A percentile compares a stretch with the other conserved stretches of the same genome.
phyloP scores from a whole-genome alignment of 306 rosid species.

The Geum urbanum region DNA sequence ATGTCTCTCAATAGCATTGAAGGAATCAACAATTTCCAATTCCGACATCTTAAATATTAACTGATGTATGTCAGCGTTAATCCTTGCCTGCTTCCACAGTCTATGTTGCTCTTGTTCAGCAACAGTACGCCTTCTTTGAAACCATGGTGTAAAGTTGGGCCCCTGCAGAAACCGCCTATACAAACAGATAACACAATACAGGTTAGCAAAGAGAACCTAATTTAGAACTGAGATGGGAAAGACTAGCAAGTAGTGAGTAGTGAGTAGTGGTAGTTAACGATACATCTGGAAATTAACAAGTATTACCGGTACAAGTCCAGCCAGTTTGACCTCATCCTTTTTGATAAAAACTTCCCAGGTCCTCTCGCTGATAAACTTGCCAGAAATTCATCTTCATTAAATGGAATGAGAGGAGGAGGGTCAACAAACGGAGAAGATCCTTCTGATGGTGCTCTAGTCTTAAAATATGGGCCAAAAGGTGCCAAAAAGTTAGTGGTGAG shows the following conservation, averaged over 20 bases:
- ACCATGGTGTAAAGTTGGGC: slow-evolving; percentile 85
- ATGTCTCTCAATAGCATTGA: slow-evolving; percentile 69
- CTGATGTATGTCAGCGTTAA: slow-evolving; percentile 55
- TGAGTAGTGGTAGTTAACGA: slow-evolving; percentile 13
- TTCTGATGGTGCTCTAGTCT: slow-evolving; percentile 63
- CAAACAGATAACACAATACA: slow-evolving; percentile 20
- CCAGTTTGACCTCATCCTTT: slow-evolving; percentile 87
- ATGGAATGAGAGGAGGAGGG: slow-evolving; percentile 60
- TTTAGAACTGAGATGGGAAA: background rate
- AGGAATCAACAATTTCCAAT: slow-evolving; percentile 74
- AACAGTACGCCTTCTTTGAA: slow-evolving; percentile 68
- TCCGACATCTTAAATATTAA: slow-evolving; percentile 64
- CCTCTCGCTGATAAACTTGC: slow-evolving; percentile 71
- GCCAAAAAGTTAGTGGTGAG: slow-evolving; percentile 91
- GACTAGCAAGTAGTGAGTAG: slow-evolving; percentile 14
- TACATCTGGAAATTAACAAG: slow-evolving; percentile 7
- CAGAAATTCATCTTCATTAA: slow-evolving; percentile 68
- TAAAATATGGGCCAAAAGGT: slow-evolving; percentile 86
- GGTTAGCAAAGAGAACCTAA: background rate
- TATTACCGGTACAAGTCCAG: slow-evolving; percentile 76
- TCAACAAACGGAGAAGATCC: slow-evolving; percentile 79
- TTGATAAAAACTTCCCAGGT: slow-evolving; percentile 83
- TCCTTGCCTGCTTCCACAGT: slow-evolving; percentile 82
- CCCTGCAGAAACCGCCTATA: slow-evolving; percentile 77
- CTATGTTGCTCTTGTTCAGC: slow-evolving; percentile 81